These are phyloP conservation scores for Marasmius sp. DNA, from an alignment of 1,284 basidiomycete species.

Conservation along the genomic window DNA sequence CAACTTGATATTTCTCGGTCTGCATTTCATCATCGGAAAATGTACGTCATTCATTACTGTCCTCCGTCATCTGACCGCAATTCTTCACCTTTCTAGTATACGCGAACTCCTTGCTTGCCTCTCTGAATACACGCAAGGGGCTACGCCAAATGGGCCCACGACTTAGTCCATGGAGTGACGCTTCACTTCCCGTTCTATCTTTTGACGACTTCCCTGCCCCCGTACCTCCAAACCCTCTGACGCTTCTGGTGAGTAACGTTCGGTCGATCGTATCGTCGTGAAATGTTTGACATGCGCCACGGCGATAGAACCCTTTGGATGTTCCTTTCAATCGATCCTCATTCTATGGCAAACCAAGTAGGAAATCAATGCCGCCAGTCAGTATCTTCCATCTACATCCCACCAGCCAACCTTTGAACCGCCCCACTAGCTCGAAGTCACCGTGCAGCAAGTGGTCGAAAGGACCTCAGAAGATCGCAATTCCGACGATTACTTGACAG, in stretches of 20 bases:
- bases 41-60: constrained; percentile 3
- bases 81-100: constrained; percentile 7
- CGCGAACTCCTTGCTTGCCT: constrained; percentile 13
- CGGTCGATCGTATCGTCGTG: neutral
- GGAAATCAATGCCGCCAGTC: neutral
- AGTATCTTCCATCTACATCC: neutral
- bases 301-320: constrained; percentile 1
- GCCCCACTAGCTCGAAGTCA: neutral
- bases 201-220: constrained; percentile 6
- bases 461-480: constrained; percentile 1
- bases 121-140: constrained; percentile 12
- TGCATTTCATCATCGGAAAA: constrained; percentile 23
- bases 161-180: constrained; percentile 3
- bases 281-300: neutral
- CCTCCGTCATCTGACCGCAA: no score
- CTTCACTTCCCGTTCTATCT: constrained; percentile 6
- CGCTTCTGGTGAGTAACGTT: neutral
- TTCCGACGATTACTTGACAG: neutral
- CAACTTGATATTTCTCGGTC: constrained; percentile 20
- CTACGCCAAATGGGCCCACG: constrained; percentile 8
- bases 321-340: neutral
- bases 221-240: constrained; percentile 1
- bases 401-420: neutral
- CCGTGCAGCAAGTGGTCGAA: constrained; percentile 1
- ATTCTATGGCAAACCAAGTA: neutral